phyloP scores from a whole-genome alignment of 1,284 basidiomycete genomes.

The Entoloma clypeatum region DNA sequence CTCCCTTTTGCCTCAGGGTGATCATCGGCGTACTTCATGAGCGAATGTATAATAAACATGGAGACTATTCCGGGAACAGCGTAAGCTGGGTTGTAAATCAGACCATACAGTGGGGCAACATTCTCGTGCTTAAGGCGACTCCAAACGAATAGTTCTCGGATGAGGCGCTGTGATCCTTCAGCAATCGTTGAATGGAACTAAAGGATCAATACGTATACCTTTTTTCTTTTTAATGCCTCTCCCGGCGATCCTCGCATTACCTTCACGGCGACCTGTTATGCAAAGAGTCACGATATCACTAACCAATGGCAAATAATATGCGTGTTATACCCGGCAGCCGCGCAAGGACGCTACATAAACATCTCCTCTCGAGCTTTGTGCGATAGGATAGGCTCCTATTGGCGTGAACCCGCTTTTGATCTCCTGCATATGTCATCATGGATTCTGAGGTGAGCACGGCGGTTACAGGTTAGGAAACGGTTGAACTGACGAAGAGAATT shows the following conservation, averaged over 20 bases:
- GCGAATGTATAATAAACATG: neutral
- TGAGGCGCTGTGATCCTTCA: too few species aligned
- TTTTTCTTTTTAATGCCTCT: neutral
- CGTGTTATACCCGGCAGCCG: neutral
- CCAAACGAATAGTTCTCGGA: too few species aligned
- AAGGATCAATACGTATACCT: neutral
- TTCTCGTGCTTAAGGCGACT: too few species aligned
- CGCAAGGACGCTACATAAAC: neutral
- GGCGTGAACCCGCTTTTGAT: too few species aligned
- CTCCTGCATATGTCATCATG: neutral
- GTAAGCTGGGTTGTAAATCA: too few species aligned
- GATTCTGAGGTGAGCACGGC: neutral
- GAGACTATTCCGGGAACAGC: slow-evolving; percentile 1
- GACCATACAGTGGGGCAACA: too few species aligned
- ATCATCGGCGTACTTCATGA: neutral
- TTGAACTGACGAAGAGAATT: neutral
- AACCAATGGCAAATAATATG: neutral
- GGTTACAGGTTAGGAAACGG: neutral
- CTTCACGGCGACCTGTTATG: neutral
- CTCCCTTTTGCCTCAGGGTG: neutral
- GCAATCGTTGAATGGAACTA: too few species aligned
- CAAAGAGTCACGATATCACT: neutral
- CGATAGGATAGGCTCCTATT: neutral
- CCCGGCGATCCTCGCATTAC: neutral
- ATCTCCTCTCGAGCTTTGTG: neutral